These are phyloP conservation scores for Ehretia macrophylla DNA, from an alignment of 257 asterid species.

Conservation along the genomic window DNA sequence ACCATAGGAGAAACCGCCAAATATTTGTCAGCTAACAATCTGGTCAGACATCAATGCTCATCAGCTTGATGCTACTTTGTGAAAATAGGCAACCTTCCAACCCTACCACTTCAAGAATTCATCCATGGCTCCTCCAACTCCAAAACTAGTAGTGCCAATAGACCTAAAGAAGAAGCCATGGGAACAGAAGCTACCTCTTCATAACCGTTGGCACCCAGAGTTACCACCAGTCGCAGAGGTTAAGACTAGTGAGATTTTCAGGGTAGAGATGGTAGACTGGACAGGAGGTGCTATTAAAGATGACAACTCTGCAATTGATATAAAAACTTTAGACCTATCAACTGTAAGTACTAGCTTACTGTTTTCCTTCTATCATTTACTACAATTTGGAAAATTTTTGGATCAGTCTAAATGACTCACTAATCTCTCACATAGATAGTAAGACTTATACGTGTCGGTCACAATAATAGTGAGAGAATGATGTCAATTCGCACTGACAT, in stretches of 20 bases:
- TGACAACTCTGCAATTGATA: constrained; percentile 46
- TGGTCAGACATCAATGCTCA: constrained; percentile 22
- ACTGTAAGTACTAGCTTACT: constrained; percentile 32
- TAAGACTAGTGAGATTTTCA: constrained; percentile 35
- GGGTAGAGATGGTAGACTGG: constrained; percentile 52
- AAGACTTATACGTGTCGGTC: too few relatives aligned
- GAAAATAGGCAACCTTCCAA: neutral
- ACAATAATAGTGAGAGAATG: too few relatives aligned
- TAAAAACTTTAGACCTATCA: constrained; percentile 45
- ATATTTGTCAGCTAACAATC: constrained; percentile 21
- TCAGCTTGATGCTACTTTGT: neutral
- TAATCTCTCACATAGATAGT: too few relatives aligned
- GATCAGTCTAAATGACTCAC: too few relatives aligned
- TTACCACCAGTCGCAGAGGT: constrained; percentile 40
- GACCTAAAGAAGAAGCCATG: constrained; percentile 39
- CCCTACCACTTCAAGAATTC: constrained; percentile 1
- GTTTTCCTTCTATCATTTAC: neutral
- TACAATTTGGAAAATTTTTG: too few relatives aligned
- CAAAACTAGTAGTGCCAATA: constrained; percentile 38
- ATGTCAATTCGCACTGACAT: too few relatives aligned
- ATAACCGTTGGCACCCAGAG: constrained; percentile 50
- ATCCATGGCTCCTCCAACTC: constrained; percentile 68
- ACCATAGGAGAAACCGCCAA: constrained; percentile 24
- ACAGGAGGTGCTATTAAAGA: constrained; percentile 52
- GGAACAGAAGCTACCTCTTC: constrained; percentile 36